Evolutionary conservation across 1,284 basidiomycete species (phyloP).

Genomic region (Leccinum idahoense): DNA sequence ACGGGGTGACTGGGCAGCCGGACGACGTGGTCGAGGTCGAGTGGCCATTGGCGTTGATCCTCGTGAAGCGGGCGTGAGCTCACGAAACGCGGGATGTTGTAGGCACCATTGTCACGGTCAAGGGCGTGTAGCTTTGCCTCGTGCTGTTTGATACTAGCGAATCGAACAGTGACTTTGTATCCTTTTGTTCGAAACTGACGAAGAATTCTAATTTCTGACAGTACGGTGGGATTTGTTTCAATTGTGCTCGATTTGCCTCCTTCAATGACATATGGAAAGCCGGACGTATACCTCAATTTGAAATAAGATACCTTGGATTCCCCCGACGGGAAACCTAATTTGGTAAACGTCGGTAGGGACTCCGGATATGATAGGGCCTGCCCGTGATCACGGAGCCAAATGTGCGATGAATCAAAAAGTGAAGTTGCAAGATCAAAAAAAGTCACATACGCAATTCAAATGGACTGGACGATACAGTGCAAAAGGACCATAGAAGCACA

Average conservation of each 20-base stretch:
- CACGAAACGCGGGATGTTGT: not conserved
- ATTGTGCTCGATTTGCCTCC: not conserved
- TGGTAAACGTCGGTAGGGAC: too few species aligned
- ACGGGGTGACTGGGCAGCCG: conserved; percentile 31
- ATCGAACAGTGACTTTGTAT: not conserved
- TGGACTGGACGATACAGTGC: too few species aligned
- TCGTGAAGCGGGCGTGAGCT: conserved; percentile 38
- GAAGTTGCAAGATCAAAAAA: too few species aligned
- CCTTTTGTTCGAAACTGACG: not conserved
- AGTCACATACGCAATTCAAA: too few species aligned
- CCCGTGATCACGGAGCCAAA: too few species aligned
- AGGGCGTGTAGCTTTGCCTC: not conserved
- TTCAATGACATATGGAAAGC: not conserved
- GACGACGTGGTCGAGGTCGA: conserved; percentile 56
- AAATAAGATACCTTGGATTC: too few species aligned
- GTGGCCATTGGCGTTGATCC: conserved; percentile 70
- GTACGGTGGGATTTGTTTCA: not conserved
- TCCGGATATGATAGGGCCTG: too few species aligned
- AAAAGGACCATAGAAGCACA: too few species aligned
- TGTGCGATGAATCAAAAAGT: too few species aligned
- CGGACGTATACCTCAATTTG: too few species aligned
- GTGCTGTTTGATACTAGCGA: not conserved
- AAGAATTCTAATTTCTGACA: not conserved
- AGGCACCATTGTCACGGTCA: not conserved
- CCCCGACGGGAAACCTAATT: too few species aligned